Conservation (phyloP, 2,329 filamentous ascomycete genomes). For the Venturia effusa region DNA sequence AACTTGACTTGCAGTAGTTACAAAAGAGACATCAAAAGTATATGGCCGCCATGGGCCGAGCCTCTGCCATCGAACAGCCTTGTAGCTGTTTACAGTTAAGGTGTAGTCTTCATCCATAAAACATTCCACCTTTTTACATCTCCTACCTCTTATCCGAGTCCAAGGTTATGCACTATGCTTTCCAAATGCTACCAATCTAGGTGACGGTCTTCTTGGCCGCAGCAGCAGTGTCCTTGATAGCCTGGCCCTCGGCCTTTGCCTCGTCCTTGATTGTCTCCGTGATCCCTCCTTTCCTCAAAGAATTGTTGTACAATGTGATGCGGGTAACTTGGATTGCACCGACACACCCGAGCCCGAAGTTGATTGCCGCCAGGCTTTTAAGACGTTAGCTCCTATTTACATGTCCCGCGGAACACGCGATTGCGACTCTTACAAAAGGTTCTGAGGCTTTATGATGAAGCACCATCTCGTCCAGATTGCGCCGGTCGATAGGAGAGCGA, state of each 20-base stretch:
- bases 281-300: conserved; percentile 41
- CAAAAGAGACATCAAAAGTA: neutral
- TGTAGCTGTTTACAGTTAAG: neutral
- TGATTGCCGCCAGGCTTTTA: conserved; percentile 74
- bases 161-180: neutral
- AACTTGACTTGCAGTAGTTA: neutral
- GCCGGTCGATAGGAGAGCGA: conserved; percentile 79
- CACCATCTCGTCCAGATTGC: conserved; percentile 99
- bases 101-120: neutral
- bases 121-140: neutral
- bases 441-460: conserved; percentile 89
- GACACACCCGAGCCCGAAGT: conserved; percentile 92
- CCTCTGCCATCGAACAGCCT: neutral
- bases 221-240: conserved; percentile 18
- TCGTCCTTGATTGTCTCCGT: conserved; percentile 31
- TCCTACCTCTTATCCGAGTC: neutral
- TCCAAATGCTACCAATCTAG: neutral
- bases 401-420: neutral
- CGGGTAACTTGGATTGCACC: conserved; percentile 72
- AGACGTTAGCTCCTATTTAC: conserved; percentile 7
- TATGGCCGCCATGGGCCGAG: neutral
- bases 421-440: conserved; percentile 60
- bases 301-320: conserved; percentile 57
- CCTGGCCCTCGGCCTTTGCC: conserved; percentile 27
- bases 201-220: neutral